Conservation (phyloP, 805 yeast species). For the Hanseniaspora valbyensis region DNA sequence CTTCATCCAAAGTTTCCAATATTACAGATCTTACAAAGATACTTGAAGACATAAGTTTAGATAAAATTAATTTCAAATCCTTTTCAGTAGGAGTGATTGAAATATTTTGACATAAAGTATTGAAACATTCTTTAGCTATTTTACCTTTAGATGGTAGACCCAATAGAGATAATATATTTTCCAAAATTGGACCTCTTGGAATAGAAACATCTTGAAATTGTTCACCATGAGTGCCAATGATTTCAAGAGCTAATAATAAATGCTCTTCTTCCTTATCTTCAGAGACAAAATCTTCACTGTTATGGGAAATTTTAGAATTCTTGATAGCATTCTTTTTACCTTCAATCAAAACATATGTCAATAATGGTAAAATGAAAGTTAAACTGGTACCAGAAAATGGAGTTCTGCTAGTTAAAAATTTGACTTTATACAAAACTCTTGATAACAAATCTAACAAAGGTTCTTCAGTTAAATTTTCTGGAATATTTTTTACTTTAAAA, state of each 20-base stretch:
- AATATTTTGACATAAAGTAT: constrained; percentile 64
- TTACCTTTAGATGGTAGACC: constrained; percentile 68
- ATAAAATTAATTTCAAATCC: constrained; percentile 52
- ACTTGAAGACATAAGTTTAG: constrained; percentile 48
- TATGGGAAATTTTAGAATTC: constrained; percentile 32
- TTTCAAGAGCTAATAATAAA: constrained; percentile 61
- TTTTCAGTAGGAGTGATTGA: constrained; percentile 45
- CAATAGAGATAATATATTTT: constrained; percentile 54
- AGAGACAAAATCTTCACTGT: constrained; percentile 51
- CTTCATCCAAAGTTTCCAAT: constrained; percentile 76
- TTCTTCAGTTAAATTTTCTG: constrained; percentile 39
- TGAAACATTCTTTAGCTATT: constrained; percentile 70
- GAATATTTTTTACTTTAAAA: constrained; percentile 36
- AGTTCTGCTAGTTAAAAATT: constrained; percentile 60
- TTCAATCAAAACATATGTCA: constrained; percentile 53
- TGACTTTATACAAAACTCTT: constrained; percentile 62
- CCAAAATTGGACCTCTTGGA: constrained; percentile 58
- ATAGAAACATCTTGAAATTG: constrained; percentile 53
- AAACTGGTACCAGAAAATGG: constrained; percentile 59
- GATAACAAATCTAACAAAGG: constrained; percentile 45
- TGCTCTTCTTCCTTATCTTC: constrained; percentile 88
- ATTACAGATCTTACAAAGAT: constrained; percentile 66
- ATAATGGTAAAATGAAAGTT: constrained; percentile 63
- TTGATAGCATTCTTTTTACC: constrained; percentile 49
- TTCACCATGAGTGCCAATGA: constrained; percentile 58